phyloP scores from a whole-genome alignment of 2,329 filamentous ascomycete species.

The Metarhizium anisopliae region DNA sequence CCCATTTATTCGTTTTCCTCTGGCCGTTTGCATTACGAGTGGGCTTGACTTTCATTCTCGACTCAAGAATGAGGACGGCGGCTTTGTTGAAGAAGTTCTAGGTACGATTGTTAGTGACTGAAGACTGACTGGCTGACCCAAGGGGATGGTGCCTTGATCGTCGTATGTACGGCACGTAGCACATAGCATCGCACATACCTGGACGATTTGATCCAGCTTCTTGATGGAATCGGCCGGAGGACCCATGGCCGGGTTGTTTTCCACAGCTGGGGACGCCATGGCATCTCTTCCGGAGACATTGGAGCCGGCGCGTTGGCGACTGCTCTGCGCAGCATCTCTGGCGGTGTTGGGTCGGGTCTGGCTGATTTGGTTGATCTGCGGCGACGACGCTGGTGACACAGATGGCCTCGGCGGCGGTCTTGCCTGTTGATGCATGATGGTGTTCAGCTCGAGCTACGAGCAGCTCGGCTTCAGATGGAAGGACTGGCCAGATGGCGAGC shows the following conservation, averaged over 20 bases:
- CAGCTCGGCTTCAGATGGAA: conserved; percentile 2
- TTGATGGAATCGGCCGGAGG: conserved; percentile 59
- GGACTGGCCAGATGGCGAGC: background rate
- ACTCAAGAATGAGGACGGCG: conserved; percentile 73
- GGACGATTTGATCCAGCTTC: conserved; percentile 89
- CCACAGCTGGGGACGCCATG: conserved; percentile 38
- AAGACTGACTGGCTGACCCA: no score
- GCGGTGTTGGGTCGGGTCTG: conserved; percentile 64
- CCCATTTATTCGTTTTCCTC: conserved; percentile 76
- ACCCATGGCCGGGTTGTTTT: conserved; percentile 31
- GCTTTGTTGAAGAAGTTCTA: conserved; percentile 91
- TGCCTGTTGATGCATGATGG: conserved; percentile 79
- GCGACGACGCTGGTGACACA: conserved; percentile 63
- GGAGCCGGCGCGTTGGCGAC: conserved; percentile 34
- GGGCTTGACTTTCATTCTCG: conserved; percentile 62
- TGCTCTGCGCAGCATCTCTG: conserved; percentile 48
- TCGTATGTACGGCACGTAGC: background rate
- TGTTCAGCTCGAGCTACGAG: conserved; percentile 5
- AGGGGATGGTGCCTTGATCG: background rate
- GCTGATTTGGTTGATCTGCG: conserved; percentile 48
- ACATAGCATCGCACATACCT: conserved; percentile 42
- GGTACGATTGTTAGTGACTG: background rate
- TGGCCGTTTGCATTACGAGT: conserved; percentile 29
- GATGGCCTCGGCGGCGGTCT: conserved; percentile 59
- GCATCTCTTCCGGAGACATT: conserved; percentile 31